Percentiles rank a stretch among this genome's conserved stretches.
Evolutionary conservation across 768 basidiomycete species (phyloP).

Genomic region (Podaxis mareebaensis): DNA sequence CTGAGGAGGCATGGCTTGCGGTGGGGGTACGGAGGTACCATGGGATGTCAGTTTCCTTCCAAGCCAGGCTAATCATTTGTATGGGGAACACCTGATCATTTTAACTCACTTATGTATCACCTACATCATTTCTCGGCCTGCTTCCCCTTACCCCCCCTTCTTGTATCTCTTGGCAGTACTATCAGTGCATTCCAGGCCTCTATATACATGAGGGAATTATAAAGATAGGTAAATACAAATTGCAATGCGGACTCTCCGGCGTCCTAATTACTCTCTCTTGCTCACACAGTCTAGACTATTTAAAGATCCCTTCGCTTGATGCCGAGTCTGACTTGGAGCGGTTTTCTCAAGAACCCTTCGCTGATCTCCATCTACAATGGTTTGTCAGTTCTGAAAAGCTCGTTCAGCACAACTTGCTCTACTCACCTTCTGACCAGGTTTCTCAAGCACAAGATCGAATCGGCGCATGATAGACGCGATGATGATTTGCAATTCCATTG

Average conservation of each 20-base stretch:
- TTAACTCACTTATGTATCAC: not conserved
- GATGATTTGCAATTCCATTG: conserved; percentile 78
- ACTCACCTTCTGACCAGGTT: conserved; percentile 56
- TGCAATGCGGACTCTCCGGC: not conserved
- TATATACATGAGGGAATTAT: not conserved
- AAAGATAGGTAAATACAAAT: not conserved
- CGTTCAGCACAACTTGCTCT: not conserved
- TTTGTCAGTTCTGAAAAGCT: not conserved
- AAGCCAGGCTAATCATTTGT: conserved; percentile 1
- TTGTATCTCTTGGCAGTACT: not conserved
- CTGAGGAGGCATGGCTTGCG: not conserved
- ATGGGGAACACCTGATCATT: conserved; percentile 11
- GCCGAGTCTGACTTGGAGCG: conserved; percentile 71
- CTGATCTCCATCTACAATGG: conserved; percentile 59
- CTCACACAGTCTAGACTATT: not conserved
- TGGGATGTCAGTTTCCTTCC: conserved; percentile 12
- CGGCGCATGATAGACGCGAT: conserved; percentile 74
- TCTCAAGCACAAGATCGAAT: conserved; percentile 72
- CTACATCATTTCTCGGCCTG: not conserved
- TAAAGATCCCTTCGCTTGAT: conserved; percentile 59
- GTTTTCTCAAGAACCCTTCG: conserved; percentile 90
- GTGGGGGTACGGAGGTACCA: conserved; percentile 15
- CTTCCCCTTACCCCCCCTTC: not conserved
- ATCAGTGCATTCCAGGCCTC: not conserved
- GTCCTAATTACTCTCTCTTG: not conserved